Evolutionary conservation across 495 filamentous ascomycete genomes (phyloP), one percentile per base, ranked within the genome.

Genomic region (Penicillium paradoxum): DNA sequence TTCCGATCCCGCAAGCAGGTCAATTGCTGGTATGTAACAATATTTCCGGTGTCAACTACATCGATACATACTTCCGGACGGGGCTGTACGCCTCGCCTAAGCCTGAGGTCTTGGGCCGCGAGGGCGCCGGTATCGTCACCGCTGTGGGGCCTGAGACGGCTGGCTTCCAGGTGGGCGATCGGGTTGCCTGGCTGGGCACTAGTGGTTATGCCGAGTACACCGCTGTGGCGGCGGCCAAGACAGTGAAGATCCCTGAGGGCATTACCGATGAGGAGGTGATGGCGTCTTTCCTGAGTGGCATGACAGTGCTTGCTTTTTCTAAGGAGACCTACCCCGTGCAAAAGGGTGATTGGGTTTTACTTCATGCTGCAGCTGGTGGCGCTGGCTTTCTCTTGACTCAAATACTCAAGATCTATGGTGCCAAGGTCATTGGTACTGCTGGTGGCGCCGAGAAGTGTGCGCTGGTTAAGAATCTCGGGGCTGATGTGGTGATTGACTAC

Each of bases 331-430:
- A 91, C 53, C 64, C 73, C 1, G 87, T 96, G 24, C 73, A 88
- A 60, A 79, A 76, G 64, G 89, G 85, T 1, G 89, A 95, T 51
- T 95, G 85, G 84, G 79, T 93, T 7, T 81, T 98, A 1, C 80
- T 97, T 29, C 90, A 95, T 57, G 92, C 93, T 0, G 93, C 93
- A 0, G 91, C 91, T 8, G 93, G 93, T 37, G 93, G 93, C 4
- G 88, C 90, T 0, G 93, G 92, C 0, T 74, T 85, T 37, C 82
- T 86, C 70, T 74, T 97, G 49, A 84, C 81, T 21, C 90, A 95
- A 72, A 69, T 97, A 38, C 67, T 97, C 19, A 76, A 77, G 43
- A 71, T 75, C 1, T 78, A 90, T 22, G 91, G 91, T 1, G 92
- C 89, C 18, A 79, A 78, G 51, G 83, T 85, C 9, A 96, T 98